Evolutionary conservation across 2,329 filamentous ascomycete species (phyloP).

Genomic region (Fusarium sterilihyphosum): DNA sequence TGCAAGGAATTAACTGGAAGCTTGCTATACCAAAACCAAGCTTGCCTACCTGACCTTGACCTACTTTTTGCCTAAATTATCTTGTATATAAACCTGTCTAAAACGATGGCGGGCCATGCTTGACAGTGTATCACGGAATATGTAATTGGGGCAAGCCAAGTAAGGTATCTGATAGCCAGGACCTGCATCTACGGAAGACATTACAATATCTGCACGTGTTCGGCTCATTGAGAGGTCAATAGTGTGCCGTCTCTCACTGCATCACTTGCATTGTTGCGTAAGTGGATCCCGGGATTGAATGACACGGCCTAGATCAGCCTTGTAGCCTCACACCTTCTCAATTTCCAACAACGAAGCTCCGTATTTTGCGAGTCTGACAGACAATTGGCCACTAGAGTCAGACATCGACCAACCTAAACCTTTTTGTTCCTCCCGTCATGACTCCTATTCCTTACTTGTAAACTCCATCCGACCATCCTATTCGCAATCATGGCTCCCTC

Average conservation of each 20-base stretch:
- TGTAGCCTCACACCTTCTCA: slow-evolving; percentile 47
- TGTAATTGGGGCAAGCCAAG: not conserved
- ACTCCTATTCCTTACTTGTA: slow-evolving; percentile 15
- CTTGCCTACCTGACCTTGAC: not conserved
- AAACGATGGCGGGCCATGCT: not conserved
- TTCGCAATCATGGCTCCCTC: slow-evolving; percentile 61
- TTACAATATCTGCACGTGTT: not conserved
- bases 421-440: slow-evolving; percentile 28
- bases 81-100: not conserved
- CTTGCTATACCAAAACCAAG: not conserved
- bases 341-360: slow-evolving; percentile 38
- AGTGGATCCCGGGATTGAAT: slow-evolving; percentile 37
- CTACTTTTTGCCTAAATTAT: not conserved
- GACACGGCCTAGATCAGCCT: slow-evolving; percentile 46
- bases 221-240: not conserved
- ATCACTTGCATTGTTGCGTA: slow-evolving; percentile 2
- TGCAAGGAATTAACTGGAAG: not conserved
- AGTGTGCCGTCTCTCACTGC: not conserved
- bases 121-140: not conserved
- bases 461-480: slow-evolving; percentile 4
- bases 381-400: slow-evolving; percentile 42
- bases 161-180: not conserved
- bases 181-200: not conserved
- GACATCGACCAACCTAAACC: slow-evolving; percentile 9
- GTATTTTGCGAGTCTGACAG: slow-evolving; percentile 29